A percentile compares a stretch with the other conserved stretches of the same genome.
Evolutionary conservation across 1,139 yeast species (phyloP).

Genomic region (Scheffersomyces illinoinensis): DNA sequence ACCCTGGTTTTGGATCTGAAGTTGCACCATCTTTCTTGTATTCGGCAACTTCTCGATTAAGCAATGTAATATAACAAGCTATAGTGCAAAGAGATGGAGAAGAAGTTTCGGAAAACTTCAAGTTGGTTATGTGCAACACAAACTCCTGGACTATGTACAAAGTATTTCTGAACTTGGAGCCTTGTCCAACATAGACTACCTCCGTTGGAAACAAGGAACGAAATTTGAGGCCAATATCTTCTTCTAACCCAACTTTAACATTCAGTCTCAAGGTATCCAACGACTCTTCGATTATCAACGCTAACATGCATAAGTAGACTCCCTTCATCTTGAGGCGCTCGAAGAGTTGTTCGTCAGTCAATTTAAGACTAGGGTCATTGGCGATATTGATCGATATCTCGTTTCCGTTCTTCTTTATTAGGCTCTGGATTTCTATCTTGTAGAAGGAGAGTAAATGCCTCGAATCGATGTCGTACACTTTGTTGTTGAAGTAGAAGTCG

Average conservation of each 20-base stretch:
- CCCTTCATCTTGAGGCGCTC: conserved; percentile 23
- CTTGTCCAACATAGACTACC: conserved; percentile 17
- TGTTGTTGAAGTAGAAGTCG: conserved; percentile 30
- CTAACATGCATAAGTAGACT: conserved; percentile 31
- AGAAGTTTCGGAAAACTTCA: conserved; percentile 2
- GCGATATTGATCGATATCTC: conserved; percentile 14
- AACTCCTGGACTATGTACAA: conserved; percentile 19
- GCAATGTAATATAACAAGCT: conserved; percentile 23
- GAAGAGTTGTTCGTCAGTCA: conserved; percentile 15
- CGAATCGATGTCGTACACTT: conserved; percentile 17
- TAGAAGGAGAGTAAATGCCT: conserved; percentile 26
- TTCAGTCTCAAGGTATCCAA: conserved; percentile 23
- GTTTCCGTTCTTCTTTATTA: conserved; percentile 18
- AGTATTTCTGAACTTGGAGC: conserved; percentile 15
- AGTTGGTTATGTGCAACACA: conserved; percentile 6
- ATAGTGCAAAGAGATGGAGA: conserved; percentile 24
- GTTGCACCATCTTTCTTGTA: conserved; percentile 15
- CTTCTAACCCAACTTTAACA: conserved; percentile 11
- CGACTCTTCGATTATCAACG: conserved; percentile 35
- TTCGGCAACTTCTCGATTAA: conserved; percentile 23
- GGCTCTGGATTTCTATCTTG: conserved; percentile 24
- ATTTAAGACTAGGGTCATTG: neutral
- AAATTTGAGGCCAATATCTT: conserved; percentile 16
- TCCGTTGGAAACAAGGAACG: conserved; percentile 28
- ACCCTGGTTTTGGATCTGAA: conserved; percentile 16